These are phyloP conservation scores for Tuber umbilicatum DNA, from an alignment of 495 filamentous ascomycete species.

Conservation along the genomic window DNA sequence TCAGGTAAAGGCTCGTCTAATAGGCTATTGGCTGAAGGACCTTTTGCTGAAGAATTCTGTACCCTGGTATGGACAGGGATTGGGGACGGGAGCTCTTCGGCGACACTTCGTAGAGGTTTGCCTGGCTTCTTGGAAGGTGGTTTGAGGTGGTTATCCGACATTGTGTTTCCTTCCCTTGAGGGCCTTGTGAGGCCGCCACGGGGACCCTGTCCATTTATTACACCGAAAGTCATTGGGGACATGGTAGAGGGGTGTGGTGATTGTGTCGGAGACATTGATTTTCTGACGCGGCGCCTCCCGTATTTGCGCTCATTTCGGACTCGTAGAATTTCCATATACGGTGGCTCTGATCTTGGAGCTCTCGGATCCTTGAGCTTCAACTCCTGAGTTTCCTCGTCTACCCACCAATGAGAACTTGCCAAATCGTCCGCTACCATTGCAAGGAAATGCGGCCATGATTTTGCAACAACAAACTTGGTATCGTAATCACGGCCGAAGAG, in stretches of 20 bases:
- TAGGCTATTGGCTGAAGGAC: slow-evolving; percentile 26
- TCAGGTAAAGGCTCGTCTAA: slow-evolving; percentile 36
- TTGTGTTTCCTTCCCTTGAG: slow-evolving; percentile 22
- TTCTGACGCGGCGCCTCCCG: slow-evolving; percentile 52
- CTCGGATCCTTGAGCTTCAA: slow-evolving; percentile 90
- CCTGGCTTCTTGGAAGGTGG: slow-evolving; percentile 37
- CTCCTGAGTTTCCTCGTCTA: slow-evolving; percentile 87
- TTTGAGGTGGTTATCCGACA: slow-evolving; percentile 41
- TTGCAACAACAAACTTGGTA: slow-evolving; percentile 91
- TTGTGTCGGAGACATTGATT: slow-evolving; percentile 30
- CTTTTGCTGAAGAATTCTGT: slow-evolving; percentile 16
- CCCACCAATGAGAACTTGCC: slow-evolving; percentile 71
- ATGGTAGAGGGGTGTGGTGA: slow-evolving; percentile 17
- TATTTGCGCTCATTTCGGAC: slow-evolving; percentile 94
- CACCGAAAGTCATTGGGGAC: slow-evolving; percentile 9
- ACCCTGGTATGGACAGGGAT: slow-evolving; percentile 30
- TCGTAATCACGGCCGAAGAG: slow-evolving; percentile 97
- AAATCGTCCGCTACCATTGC: slow-evolving; percentile 85
- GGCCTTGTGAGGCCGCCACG: slow-evolving; percentile 34
- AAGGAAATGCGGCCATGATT: slow-evolving; percentile 85
- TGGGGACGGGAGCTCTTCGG: slow-evolving; percentile 33
- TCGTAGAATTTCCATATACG: slow-evolving; percentile 86
- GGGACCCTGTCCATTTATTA: slow-evolving; percentile 19
- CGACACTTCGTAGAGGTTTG: slow-evolving; percentile 39
- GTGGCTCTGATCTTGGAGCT: slow-evolving; percentile 77